These are phyloP conservation scores for Isabelozyma rhagii DNA, from an alignment of 805 yeast genomes.

Conservation along the genomic window DNA sequence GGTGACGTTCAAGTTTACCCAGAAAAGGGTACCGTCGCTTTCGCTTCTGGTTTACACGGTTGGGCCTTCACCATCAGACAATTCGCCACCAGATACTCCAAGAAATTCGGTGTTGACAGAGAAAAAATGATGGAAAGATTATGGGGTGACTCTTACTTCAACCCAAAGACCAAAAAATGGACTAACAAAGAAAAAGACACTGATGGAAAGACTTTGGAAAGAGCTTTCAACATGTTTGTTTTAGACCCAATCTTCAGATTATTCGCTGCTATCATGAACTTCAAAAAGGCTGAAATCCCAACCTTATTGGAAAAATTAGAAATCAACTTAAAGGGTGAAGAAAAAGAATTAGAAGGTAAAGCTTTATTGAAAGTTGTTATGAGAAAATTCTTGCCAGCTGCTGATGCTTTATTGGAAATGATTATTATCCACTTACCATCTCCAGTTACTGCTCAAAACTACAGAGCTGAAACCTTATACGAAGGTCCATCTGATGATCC, in stretches of 20 bases:
- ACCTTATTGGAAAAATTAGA: constrained; percentile 89
- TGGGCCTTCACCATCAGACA: constrained; percentile 99
- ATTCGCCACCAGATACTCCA: constrained; percentile 95
- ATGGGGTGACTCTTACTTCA: constrained; percentile 99
- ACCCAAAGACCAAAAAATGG: constrained; percentile 99
- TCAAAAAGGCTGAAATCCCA: constrained; percentile 96
- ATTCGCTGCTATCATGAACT: constrained; percentile 96
- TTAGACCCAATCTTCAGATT: constrained; percentile 98
- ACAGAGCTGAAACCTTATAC: constrained; percentile 99
- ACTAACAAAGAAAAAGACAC: constrained; percentile 94
- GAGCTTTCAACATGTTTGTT: constrained; percentile 99
- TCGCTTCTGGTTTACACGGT: constrained; percentile 99
- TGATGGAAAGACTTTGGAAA: constrained; percentile 91
- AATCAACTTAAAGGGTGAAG: constrained; percentile 90
- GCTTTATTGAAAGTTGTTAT: constrained; percentile 96
- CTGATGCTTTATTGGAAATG: constrained; percentile 99
- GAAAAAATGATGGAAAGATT: constrained; percentile 97
- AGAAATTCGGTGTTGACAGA: constrained; percentile 99
- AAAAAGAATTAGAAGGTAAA: constrained; percentile 98
- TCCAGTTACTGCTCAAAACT: constrained; percentile 97
- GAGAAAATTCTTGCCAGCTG: constrained; percentile 99
- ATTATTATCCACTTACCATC: constrained; percentile 98
- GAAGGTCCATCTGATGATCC: constrained; percentile 98
- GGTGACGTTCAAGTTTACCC: constrained; percentile 99
- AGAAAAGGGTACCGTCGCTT: constrained; percentile 97